These are phyloP conservation scores for Cadophora luteo-olivacea DNA, from an alignment of 2,329 filamentous ascomycete species.

Conservation along the genomic window DNA sequence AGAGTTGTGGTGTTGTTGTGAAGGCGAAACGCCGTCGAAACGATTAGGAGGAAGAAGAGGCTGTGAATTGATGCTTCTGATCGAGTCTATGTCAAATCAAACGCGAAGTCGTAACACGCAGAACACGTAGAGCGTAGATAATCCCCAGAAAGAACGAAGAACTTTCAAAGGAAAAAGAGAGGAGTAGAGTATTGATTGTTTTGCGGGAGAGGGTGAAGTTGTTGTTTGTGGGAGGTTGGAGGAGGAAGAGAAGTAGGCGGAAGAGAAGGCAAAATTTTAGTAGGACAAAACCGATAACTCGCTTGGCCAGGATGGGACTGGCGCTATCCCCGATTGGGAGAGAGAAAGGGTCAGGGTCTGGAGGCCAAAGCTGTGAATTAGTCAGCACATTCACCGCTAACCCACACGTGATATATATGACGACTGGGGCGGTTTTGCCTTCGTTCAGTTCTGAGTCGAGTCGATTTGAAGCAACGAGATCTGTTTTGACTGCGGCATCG, in stretches of 20 bases:
- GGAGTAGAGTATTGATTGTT: slow-evolving; percentile 29
- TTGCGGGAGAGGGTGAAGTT: slow-evolving; percentile 9
- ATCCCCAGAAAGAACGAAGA: slow-evolving; percentile 50
- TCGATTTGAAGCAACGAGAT: neutral
- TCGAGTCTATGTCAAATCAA: slow-evolving; percentile 22
- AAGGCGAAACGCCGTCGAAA: slow-evolving; percentile 43
- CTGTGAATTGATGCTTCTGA: slow-evolving; percentile 28
- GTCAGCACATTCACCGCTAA: neutral
- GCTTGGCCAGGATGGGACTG: slow-evolving; percentile 3
- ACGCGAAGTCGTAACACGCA: slow-evolving; percentile 21
- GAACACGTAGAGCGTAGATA: slow-evolving; percentile 9
- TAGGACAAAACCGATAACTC: slow-evolving; percentile 21
- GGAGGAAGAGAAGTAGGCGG: slow-evolving; percentile 36
- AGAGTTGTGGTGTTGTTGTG: slow-evolving; percentile 32
- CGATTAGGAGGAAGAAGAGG: slow-evolving; percentile 39
- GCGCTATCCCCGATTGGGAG: neutral
- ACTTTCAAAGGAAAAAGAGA: slow-evolving; percentile 53
- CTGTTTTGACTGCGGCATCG: neutral
- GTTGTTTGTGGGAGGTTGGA: slow-evolving; percentile 30
- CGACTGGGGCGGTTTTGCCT: neutral
- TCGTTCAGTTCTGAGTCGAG: neutral
- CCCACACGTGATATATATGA: neutral
- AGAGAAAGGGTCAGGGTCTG: neutral
- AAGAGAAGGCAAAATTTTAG: slow-evolving; percentile 37
- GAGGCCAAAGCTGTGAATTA: slow-evolving; percentile 7